Evolutionary conservation across 352 stramenopile genomes (phyloP).

Genomic region (Globisporangium mamillatum): DNA sequence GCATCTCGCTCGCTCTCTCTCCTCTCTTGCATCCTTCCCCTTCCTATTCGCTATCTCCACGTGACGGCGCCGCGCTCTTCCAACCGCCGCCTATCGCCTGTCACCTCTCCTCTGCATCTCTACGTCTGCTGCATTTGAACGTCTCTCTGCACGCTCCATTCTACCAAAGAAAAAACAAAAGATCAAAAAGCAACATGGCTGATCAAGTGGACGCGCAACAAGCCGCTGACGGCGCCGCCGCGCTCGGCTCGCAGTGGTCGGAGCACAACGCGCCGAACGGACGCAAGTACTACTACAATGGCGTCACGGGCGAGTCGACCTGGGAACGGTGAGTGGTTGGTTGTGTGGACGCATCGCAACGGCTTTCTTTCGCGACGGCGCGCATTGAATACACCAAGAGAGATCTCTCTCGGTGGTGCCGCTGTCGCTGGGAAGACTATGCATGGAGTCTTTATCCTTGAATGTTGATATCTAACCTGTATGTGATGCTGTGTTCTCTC

Average conservation of each 20-base stretch:
- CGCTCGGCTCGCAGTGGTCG: constrained; percentile 68
- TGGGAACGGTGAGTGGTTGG: constrained; percentile 72
- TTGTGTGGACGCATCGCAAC: not conserved
- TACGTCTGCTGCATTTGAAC: constrained; percentile 17
- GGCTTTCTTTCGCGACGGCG: not conserved
- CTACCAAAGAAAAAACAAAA: not conserved
- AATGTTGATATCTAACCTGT: not conserved
- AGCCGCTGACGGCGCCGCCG: constrained; percentile 30
- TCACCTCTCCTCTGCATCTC: constrained; percentile 8
- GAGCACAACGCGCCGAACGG: constrained; percentile 90
- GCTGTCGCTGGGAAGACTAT: not conserved
- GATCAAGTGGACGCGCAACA: constrained; percentile 59
- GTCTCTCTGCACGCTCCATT: not conserved
- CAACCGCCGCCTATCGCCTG: not conserved
- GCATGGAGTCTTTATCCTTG: not conserved
- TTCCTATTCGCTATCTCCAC: not conserved
- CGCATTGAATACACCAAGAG: not conserved
- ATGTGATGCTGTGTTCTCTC: not conserved
- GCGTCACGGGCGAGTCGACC: constrained; percentile 84
- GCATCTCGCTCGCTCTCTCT: constrained; percentile 2
- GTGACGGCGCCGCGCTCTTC: not conserved
- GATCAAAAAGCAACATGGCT: constrained; percentile 38
- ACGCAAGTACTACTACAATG: constrained; percentile 92
- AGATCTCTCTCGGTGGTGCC: not conserved
- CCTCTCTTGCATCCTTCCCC: not conserved